Evolutionary conservation across 2,329 filamentous ascomycete species (phyloP).

Genomic region (Colletotrichum sp.): DNA sequence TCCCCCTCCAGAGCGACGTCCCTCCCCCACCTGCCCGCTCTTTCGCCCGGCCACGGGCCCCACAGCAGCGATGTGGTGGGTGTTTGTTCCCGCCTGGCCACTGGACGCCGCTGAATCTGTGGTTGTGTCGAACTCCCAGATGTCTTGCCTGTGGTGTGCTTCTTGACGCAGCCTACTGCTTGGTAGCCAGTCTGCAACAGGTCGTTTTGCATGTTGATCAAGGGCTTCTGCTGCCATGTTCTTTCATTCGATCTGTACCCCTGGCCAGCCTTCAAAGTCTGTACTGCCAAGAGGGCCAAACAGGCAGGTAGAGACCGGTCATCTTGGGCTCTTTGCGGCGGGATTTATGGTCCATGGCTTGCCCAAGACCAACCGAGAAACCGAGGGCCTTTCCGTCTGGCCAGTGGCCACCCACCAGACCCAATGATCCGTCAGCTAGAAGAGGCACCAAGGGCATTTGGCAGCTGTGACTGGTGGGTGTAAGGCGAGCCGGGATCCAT

Average conservation of each 20-base stretch:
- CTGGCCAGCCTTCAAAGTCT: background rate
- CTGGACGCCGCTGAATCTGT: background rate
- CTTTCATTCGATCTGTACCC: background rate
- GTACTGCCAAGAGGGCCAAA: background rate
- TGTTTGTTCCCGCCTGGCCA: background rate
- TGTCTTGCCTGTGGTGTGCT: background rate
- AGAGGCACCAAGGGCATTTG: background rate
- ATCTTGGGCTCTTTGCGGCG: background rate
- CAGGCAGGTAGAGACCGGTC: background rate
- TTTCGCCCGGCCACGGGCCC: conserved; percentile 11
- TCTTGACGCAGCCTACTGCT: background rate
- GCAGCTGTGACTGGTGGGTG: conserved; percentile 5
- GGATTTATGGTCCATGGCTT: background rate
- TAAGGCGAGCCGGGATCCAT: conserved; percentile 7
- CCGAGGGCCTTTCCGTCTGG: background rate
- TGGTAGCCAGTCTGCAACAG: background rate
- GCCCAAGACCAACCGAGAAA: background rate
- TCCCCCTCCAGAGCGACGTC: background rate
- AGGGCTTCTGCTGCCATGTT: conserved; percentile 6
- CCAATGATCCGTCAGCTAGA: background rate
- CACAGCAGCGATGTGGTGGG: conserved; percentile 2
- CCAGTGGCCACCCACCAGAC: background rate
- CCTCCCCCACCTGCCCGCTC: conserved; percentile 10
- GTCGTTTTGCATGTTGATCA: background rate
- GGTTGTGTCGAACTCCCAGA: background rate